phyloP scores from a whole-genome alignment of 2,329 filamentous ascomycete genomes.

The Scortechinia acanthostroma region DNA sequence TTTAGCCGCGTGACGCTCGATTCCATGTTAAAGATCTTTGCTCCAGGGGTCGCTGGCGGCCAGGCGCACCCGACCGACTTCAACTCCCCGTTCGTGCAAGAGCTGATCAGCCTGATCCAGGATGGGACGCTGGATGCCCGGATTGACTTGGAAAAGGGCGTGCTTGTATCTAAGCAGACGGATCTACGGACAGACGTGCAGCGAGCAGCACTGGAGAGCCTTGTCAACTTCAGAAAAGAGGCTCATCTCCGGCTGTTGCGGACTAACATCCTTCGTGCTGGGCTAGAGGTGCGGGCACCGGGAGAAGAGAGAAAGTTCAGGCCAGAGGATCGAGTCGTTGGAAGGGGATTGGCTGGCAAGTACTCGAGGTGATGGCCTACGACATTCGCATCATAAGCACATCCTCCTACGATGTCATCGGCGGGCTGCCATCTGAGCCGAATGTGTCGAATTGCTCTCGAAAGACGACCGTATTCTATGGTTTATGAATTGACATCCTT shows the following conservation, averaged over 20 bases:
- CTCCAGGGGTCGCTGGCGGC: slow-evolving; percentile 14
- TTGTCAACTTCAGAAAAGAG: slow-evolving; percentile 67
- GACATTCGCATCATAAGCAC: no score
- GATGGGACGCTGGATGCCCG: slow-evolving; percentile 66
- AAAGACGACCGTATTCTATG: no score
- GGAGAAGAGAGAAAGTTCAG: no score
- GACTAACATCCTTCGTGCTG: slow-evolving; percentile 69
- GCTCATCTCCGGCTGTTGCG: slow-evolving; percentile 71
- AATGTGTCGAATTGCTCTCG: no score
- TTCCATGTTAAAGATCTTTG: slow-evolving; percentile 73
- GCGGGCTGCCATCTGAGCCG: no score
- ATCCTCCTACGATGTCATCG: no score
- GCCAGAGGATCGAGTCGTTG: no score
- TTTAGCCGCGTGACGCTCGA: slow-evolving; percentile 81
- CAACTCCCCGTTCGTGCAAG: slow-evolving; percentile 58
- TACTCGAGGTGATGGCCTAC: no score
- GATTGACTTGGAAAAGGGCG: slow-evolving; percentile 45
- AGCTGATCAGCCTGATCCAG: slow-evolving; percentile 74
- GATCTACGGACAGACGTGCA: slow-evolving; percentile 68
- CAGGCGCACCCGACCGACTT: slow-evolving; percentile 17
- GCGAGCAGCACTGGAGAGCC: slow-evolving; percentile 56
- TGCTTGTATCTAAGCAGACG: slow-evolving; percentile 15
- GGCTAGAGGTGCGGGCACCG: slow-evolving; percentile 54
- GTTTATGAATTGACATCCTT: no score
- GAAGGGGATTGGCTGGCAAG: no score